Evolutionary conservation across 306 rosid genomes (phyloP), one percentile per base, ranked within the genome.

Genomic region (Casuarina glauca): DNA sequence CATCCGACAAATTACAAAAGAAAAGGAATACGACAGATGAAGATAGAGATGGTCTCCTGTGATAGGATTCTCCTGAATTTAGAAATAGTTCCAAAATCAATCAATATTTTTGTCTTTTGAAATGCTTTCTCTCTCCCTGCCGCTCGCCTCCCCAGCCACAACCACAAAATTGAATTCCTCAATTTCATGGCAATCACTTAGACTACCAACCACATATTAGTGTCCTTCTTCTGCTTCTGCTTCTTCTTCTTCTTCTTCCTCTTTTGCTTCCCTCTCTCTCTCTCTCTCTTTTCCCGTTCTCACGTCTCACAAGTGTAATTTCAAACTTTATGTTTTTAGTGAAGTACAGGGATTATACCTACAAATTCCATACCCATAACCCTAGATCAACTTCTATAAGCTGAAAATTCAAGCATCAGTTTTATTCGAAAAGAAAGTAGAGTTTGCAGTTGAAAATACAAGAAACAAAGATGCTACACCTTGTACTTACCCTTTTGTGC

Each of bases 381-480:
- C 57, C 32, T 45, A 77, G 50, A 82, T 64, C 83, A 72, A 74
- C 72, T 71, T 69, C 67, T 32, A 55, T 36, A 82, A 63, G 70
- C 72, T 11, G 58, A 83, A 72, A 71, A 74, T 68, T 74, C 9
- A 64, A 49, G 61, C 35, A 78, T 75, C 71, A 60, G 36, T 26
- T 48, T 17, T 45, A 78, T 83, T 72, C 3, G 53, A 60, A 12
- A 50, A 32, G 9, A 46, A 77, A 10, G 26, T 32, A 75, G 51
- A 60, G 20, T 13, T 13, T 42, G 17, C n/a, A 26, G 6, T 38
- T 1, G 3, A 35, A 63, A 38, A 62, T 17, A 67, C 43, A n/a
- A 38, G 16, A 41, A 16, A 16, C 3, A 17, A 20, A 67, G 43
- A 42, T 32, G 35, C 49, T 67, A 50, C 71, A 67, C 32, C 71